phyloP scores from a whole-genome alignment of 2,329 filamentous ascomycete species.

The Thermothelomyces thermophilus region DNA sequence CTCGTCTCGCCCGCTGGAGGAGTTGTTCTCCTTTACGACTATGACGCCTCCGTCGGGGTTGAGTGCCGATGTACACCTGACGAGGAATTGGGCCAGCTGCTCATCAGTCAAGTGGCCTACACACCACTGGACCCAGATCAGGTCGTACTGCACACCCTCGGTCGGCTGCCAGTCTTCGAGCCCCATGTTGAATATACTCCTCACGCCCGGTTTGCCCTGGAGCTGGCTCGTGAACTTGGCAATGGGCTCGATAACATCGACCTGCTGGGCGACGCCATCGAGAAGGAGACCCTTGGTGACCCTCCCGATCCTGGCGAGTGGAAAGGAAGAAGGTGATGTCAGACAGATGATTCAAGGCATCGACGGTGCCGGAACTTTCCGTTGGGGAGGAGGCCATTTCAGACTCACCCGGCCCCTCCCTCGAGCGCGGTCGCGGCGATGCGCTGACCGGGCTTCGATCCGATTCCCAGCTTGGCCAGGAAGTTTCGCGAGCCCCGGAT shows the following conservation, averaged over 20 bases:
- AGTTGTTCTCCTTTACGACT: conserved; percentile 76
- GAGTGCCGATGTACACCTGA: conserved; percentile 46
- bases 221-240: conserved; percentile 68
- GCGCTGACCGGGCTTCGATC: conserved; percentile 24
- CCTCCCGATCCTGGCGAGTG: conserved; percentile 64
- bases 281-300: conserved; percentile 74
- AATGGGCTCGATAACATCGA: conserved; percentile 84
- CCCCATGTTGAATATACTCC: conserved; percentile 60
- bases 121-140: conserved; percentile 92
- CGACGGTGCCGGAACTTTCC: too few relatives aligned
- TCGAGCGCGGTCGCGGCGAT: conserved; percentile 27
- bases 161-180: conserved; percentile 62
- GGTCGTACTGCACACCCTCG: conserved; percentile 54
- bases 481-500: conserved; percentile 65
- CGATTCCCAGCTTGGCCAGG: conserved; percentile 58
- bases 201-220: conserved; percentile 48
- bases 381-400: too few relatives aligned
- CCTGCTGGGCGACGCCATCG: conserved; percentile 53
- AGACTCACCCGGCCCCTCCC: conserved; percentile 38
- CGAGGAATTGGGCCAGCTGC: conserved; percentile 62
- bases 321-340: background rate
- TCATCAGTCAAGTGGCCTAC: conserved; percentile 71
- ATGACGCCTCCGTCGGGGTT: conserved; percentile 45
- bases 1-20: conserved; percentile 51
- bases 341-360: too few relatives aligned